These are phyloP conservation scores for Litchi chinensis DNA, from an alignment of 345 rosid species.

Conservation along the genomic window DNA sequence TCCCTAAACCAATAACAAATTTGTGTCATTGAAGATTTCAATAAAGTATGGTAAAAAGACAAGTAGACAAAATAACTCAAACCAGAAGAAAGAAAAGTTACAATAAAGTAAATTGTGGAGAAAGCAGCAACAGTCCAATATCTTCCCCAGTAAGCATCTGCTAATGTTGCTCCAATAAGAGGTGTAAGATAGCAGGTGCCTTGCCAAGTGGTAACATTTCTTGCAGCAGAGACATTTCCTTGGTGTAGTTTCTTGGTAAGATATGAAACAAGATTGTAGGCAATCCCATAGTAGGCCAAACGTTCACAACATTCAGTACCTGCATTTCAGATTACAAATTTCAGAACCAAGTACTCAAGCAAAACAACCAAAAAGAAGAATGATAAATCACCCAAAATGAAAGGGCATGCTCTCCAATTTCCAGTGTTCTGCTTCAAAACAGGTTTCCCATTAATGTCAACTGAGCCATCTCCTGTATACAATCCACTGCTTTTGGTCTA, in stretches of 20 bases:
- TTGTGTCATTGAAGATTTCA: constrained; percentile 14
- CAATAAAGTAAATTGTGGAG: constrained; percentile 79
- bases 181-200: constrained; percentile 95
- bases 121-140: constrained; percentile 92
- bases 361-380: not conserved
- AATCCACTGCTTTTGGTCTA: constrained; percentile 43
- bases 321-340: constrained; percentile 23
- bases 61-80: not conserved
- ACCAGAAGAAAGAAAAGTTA: constrained; percentile 22
- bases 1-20: constrained; percentile 52
- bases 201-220: constrained; percentile 84
- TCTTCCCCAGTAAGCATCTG: constrained; percentile 97
- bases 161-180: constrained; percentile 81
- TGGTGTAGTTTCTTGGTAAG: constrained; percentile 74
- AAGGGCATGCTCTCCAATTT: constrained; percentile 96
- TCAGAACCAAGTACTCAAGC: constrained; percentile 14
- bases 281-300: constrained; percentile 90
- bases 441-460: constrained; percentile 69
- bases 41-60: not conserved
- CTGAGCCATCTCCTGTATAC: constrained; percentile 93
- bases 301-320: constrained; percentile 96
- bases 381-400: constrained; percentile 64
- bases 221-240: constrained; percentile 88
- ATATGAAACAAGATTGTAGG: constrained; percentile 85
- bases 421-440: constrained; percentile 82